These are phyloP conservation scores for Lipomyces chichibuensis DNA, from an alignment of 805 yeast species.

Conservation along the genomic window DNA sequence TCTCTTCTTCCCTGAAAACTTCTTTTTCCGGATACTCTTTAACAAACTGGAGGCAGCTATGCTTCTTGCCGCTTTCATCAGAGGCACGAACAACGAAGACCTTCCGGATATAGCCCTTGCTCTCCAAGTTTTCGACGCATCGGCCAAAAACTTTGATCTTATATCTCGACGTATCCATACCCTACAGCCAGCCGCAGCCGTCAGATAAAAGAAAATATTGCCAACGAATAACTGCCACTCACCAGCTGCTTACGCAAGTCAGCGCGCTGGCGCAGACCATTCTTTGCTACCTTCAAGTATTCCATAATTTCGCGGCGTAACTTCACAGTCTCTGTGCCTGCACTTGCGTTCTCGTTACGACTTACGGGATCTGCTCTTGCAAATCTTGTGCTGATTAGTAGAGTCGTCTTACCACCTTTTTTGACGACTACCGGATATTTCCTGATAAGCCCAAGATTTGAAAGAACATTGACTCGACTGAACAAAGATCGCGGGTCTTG, in stretches of 20 bases:
- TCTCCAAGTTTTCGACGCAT: constrained; percentile 39
- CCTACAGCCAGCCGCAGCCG: neutral
- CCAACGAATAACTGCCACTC: neutral
- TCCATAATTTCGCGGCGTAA: constrained; percentile 40
- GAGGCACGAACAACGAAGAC: constrained; percentile 45
- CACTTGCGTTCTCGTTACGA: neutral
- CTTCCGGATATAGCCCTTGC: constrained; percentile 40
- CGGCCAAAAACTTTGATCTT: constrained; percentile 36
- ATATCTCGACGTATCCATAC: constrained; percentile 42
- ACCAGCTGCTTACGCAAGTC: constrained; percentile 48
- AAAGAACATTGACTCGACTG: constrained; percentile 43
- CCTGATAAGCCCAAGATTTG: constrained; percentile 44
- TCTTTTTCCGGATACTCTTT: constrained; percentile 41
- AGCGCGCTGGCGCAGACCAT: constrained; percentile 43
- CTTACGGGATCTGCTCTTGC: neutral
- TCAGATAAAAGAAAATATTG: neutral
- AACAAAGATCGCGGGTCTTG: constrained; percentile 49
- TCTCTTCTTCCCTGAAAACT: constrained; percentile 42
- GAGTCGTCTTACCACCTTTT: constrained; percentile 43
- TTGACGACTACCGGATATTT: constrained; percentile 43
- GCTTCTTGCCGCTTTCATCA: constrained; percentile 42
- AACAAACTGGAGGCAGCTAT: constrained; percentile 45
- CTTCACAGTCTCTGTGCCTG: constrained; percentile 32
- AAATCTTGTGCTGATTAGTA: constrained; percentile 44
- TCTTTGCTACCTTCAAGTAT: constrained; percentile 41